Evolutionary conservation across 2,329 filamentous ascomycete genomes (phyloP), one percentile per base, ranked within the genome.

Genomic region (Curvularia lunata): DNA sequence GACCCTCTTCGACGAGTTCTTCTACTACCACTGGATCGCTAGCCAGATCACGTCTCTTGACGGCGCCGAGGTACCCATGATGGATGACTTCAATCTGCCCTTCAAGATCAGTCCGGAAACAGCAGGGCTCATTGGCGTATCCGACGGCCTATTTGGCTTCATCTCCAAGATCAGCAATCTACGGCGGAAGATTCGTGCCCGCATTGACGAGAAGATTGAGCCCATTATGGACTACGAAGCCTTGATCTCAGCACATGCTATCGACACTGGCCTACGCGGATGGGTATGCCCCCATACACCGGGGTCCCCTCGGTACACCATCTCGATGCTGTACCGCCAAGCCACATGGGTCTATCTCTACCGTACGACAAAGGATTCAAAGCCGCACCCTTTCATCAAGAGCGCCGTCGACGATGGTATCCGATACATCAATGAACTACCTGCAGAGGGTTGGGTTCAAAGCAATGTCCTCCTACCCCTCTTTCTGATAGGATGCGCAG

Each of bases 101-200:
- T 86, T 83, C 67, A 80, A 85, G 48, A 80, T 84, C 28, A 83
- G 84, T 50, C 80, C 82, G 1, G 81, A 84, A 62, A 84, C 83
- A 2, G 84, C 83, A 8, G 82, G 80, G n/a, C 81, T 96, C 4
- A 81, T 96, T 5, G 92, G 92, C 21, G 88, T 96, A 25, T 87
- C 90, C 40, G 92, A 97, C 68, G 91, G 91, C 1, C 81, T 97
- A 1, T 92, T 96, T 71, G 84, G 85, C 32, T 88, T 90, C 70
- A 87, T 97, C 28, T 88, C 89, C 7, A 86, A 91, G 68, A 94
- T 96, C 59, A 92, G 91, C 1, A 85, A 85, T 12, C 85, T 97
- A 37, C 85, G 92, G 41, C 89, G 93, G 74, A 83, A 83, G 2
- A 90, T 96, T 60, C 86, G 92, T 5, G 80, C 81, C 30, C 87